Percentiles rank a stretch among this genome's conserved stretches.
These are phyloP conservation scores for Diaporthe ampelina DNA, from an alignment of 2,329 filamentous ascomycete genomes.

Conservation along the genomic window DNA sequence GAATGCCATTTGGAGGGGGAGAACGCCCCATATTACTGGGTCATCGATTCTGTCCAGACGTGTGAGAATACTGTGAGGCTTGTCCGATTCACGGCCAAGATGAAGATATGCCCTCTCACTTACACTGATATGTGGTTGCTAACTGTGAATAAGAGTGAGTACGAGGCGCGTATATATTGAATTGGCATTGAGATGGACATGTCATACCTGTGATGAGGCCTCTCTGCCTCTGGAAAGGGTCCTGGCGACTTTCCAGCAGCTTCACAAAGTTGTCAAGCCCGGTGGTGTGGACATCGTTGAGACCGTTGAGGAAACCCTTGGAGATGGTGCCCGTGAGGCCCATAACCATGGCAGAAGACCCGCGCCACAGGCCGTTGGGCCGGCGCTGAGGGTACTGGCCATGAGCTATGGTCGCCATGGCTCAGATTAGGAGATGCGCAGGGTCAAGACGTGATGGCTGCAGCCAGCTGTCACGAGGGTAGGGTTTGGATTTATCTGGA, in stretches of 20 bases:
- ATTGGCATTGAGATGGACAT: neutral
- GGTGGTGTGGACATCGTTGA: conserved; percentile 82
- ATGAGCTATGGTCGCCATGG: conserved; percentile 41
- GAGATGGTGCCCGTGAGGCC: conserved; percentile 79
- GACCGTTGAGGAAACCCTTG: conserved; percentile 79
- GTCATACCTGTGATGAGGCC: conserved; percentile 85
- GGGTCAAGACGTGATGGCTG: neutral
- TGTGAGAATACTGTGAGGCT: conserved; percentile 35
- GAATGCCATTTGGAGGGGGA: conserved; percentile 81
- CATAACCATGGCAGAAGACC: conserved; percentile 81
- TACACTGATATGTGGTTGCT: conserved; percentile 93
- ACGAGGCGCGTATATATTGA: conserved; percentile 18
- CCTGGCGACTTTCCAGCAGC: conserved; percentile 79
- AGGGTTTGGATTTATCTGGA: neutral
- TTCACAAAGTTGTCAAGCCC: conserved; percentile 83
- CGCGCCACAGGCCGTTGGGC: conserved; percentile 78
- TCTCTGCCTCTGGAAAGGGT: conserved; percentile 75
- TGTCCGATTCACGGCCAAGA: neutral
- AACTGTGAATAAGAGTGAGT: conserved; percentile 63
- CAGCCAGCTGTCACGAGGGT: neutral
- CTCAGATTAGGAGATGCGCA: neutral
- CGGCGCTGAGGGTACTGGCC: conserved; percentile 48
- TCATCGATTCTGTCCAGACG: conserved; percentile 83
- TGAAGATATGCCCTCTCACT: conserved; percentile 56
- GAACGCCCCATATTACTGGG: conserved; percentile 91